Evolutionary conservation across 352 stramenopile species (phyloP), one percentile per base, ranked within the genome.

Genomic region (Phytophthora melonis): DNA sequence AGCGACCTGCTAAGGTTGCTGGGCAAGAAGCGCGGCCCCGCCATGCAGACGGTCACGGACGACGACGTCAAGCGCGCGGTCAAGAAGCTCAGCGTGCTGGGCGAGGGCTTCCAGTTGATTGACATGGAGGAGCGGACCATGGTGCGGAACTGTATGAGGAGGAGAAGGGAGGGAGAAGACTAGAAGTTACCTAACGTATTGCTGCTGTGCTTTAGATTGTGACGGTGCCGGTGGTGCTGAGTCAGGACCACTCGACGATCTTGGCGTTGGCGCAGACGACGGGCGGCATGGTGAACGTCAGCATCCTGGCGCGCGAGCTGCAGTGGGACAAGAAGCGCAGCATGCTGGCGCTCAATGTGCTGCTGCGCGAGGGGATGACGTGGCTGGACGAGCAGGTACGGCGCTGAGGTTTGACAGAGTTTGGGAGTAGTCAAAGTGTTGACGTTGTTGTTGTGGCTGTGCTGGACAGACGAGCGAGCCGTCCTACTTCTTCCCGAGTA

Each of bases 331-430:
- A 91, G 41, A 98, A 99, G 65, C 86, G 97, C 16, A 97, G 91
- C 36, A 95, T 97, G 71, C 79, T 98, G 30, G 94, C 92, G 18
- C 79, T 99, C 5, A 92, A 97, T 65, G 74, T 98, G 39, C 83
- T 99, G 39, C 72, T 99, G 18, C 80, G 89, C 27, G 93, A 99
- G 77, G 96, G 97, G 55, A 99, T 99, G 94, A 97, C 93, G 34
- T 99, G 97, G 97, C 70, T 99, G 30, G 97, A 99, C 77, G 86
- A 97, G 34, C 84, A 98, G 86, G 87, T 96, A 30, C 21, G 57
- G 11, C 13, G 36, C 14, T 2, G 36, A 45, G 36, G 36, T 18
- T 45, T 45, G 36, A 25, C 49, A 27, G 2, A 30, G 16, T 36
- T 11, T n/a, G 6, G 30, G 19, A 13, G 14, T 13, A 13, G 13